Conservation (phyloP, 2,329 filamentous ascomycete genomes). For the Penicillium aurantiogriseum region DNA sequence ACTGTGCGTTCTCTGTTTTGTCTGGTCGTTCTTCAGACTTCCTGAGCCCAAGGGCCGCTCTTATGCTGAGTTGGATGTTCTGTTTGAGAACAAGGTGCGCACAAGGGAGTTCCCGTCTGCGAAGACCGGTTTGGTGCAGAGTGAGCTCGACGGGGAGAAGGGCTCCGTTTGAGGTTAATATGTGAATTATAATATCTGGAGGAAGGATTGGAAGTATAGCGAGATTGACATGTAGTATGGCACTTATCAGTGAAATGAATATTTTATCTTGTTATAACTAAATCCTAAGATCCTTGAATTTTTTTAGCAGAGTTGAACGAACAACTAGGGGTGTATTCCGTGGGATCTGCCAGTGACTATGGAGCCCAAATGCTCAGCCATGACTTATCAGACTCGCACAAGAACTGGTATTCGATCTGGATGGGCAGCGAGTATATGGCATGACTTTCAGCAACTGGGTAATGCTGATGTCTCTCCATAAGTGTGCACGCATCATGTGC, state of each 20-base stretch:
- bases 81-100: constrained; percentile 68
- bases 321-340: background rate
- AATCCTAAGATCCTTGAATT: background rate
- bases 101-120: constrained; percentile 66
- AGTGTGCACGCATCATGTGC: background rate
- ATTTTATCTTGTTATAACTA: background rate
- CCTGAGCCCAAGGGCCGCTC: constrained; percentile 74
- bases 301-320: background rate
- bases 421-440: background rate
- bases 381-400: background rate
- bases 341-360: background rate
- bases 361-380: background rate
- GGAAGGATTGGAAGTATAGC: background rate
- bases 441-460: background rate
- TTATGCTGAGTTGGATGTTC: constrained; percentile 76
- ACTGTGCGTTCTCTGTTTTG: constrained; percentile 69
- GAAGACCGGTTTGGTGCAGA: constrained; percentile 33
- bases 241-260: background rate
- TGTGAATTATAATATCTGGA: background rate
- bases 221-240: background rate
- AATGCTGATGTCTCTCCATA: background rate
- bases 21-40: constrained; percentile 73
- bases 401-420: background rate
- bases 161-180: background rate
- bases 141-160: constrained; percentile 1